A percentile compares a stretch with the other conserved stretches of the same genome.
These are phyloP conservation scores for Angophora floribunda DNA, from an alignment of 345 rosid genomes.

Conservation along the genomic window DNA sequence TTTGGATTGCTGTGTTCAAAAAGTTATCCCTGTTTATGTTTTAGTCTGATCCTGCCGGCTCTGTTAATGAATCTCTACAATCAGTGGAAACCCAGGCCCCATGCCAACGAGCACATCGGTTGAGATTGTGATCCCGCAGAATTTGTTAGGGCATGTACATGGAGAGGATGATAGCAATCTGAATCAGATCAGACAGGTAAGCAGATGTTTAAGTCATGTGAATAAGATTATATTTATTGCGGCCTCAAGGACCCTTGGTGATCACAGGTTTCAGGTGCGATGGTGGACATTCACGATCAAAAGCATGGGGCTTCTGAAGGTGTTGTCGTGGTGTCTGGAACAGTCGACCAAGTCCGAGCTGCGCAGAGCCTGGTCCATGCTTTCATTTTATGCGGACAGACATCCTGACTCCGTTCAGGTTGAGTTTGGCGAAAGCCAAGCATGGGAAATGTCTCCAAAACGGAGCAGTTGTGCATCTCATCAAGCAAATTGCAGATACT, in stretches of 20 bases:
- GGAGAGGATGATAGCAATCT: conserved; percentile 59
- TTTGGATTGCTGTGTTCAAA: not conserved
- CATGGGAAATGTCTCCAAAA: not conserved
- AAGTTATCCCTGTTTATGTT: not conserved
- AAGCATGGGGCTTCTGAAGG: conserved; percentile 59
- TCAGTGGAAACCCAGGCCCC: conserved; percentile 40
- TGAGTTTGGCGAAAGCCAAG: not conserved
- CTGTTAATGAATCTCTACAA: not conserved
- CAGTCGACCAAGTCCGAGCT: conserved; percentile 50
- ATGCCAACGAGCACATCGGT: conserved; percentile 24
- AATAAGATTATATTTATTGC: not conserved
- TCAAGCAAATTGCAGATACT: not conserved
- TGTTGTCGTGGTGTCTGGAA: conserved; percentile 48
- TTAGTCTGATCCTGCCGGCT: not conserved
- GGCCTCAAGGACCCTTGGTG: not conserved
- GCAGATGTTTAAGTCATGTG: not conserved
- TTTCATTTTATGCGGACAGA: conserved; percentile 44
- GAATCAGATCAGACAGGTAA: conserved; percentile 57
- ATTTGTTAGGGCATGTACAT: conserved; percentile 43
- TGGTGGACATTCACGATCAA: conserved; percentile 55
- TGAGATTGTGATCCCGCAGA: conserved; percentile 62
- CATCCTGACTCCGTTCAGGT: not conserved
- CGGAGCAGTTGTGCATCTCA: not conserved
- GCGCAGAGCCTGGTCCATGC: conserved; percentile 77
- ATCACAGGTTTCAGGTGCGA: conserved; percentile 62